A percentile compares a stretch with the other conserved stretches of the same genome.
Conservation (phyloP, 768 basidiomycete species). For the Xerocomellus dryophilus region DNA sequence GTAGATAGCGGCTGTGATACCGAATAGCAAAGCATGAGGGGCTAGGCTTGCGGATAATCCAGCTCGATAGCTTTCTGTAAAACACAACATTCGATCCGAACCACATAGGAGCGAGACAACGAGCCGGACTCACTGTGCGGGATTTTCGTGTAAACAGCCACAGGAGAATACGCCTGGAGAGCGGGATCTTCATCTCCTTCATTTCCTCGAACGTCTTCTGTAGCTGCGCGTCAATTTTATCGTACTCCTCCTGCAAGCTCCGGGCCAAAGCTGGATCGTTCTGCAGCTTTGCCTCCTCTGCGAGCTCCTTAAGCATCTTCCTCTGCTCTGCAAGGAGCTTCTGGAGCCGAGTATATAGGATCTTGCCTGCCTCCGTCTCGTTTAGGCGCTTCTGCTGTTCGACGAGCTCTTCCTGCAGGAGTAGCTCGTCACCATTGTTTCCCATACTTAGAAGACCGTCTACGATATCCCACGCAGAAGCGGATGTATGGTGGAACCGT, state of each 20-base stretch:
- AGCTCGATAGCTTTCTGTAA: constrained; percentile 6
- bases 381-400: constrained; percentile 12
- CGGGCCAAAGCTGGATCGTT: constrained; percentile 10
- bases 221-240: constrained; percentile 4
- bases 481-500: not conserved
- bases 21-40: not conserved
- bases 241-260: constrained; percentile 13
- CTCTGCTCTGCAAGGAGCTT: constrained; percentile 18
- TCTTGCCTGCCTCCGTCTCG: constrained; percentile 23
- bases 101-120: no score
- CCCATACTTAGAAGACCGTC: not conserved
- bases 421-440: not conserved
- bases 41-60: not conserved
- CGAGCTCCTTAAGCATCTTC: constrained; percentile 11
- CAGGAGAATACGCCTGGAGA: constrained; percentile 8
- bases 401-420: constrained; percentile 23
- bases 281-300: constrained; percentile 15
- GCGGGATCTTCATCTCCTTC: constrained; percentile 16
- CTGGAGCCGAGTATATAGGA: constrained; percentile 17
- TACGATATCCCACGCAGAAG: not conserved
- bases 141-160: constrained; percentile 7
- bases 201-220: constrained; percentile 24
- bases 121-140: constrained; percentile 3
- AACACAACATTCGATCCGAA: not conserved
- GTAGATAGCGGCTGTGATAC: not conserved